Conservation (phyloP, 441 rosid species). For the Erysimum pusillum region DNA sequence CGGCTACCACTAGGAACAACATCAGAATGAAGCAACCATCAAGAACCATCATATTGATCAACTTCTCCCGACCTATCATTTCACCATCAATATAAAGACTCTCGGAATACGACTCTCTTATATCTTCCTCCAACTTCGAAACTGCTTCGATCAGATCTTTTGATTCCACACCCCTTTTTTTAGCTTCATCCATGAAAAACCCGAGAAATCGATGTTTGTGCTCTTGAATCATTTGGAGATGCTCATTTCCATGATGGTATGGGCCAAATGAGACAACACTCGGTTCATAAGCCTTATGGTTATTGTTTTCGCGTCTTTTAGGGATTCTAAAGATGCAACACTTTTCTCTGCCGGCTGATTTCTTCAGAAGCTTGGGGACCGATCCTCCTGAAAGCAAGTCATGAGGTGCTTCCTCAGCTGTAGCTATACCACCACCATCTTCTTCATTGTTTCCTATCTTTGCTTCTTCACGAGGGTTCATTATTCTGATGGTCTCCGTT, state of each 20-base stretch:
- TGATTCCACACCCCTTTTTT: not conserved
- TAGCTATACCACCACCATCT: not conserved
- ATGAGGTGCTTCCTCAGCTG: not conserved
- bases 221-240: not conserved
- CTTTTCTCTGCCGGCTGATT: not conserved
- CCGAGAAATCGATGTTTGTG: not conserved
- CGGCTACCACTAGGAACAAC: not conserved
- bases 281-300: not conserved
- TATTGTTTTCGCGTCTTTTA: not conserved
- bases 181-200: not conserved
- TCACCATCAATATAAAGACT: not conserved
- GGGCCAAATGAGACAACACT: not conserved
- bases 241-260: not conserved
- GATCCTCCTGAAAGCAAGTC: not conserved
- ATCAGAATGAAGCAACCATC: not conserved
- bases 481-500: too few relatives aligned
- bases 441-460: not conserved
- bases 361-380: not conserved
- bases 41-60: not conserved
- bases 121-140: not conserved
- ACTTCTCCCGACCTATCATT: not conserved
- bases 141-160: not conserved
- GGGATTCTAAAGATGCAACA: slow-evolving; percentile 4
- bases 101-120: not conserved
- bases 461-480: not conserved